These are phyloP conservation scores for Eucalyptus globulus DNA, from an alignment of 345 rosid species.

Conservation along the genomic window DNA sequence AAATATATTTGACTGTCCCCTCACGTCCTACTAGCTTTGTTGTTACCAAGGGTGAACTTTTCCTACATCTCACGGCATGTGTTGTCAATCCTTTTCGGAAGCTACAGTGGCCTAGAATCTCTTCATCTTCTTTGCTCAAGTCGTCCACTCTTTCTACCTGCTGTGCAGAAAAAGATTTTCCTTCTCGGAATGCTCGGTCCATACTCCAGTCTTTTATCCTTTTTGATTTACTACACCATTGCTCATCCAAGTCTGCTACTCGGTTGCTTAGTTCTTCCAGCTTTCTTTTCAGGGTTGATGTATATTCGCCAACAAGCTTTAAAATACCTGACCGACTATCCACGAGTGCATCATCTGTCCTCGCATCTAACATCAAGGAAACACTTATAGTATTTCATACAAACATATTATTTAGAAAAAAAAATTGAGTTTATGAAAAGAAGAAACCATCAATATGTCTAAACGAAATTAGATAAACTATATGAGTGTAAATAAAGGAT, in stretches of 20 bases:
- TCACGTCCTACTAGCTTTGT: not conserved
- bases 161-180: no score
- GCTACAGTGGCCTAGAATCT: not conserved
- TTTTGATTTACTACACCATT: no score
- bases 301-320: not conserved
- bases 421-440: not conserved
- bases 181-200: no score
- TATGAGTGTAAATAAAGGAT: no score
- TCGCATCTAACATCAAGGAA: not conserved
- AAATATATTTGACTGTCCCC: accelerated
- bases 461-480: not conserved
- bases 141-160: no score
- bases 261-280: not conserved
- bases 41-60: no score
- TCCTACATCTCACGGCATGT: not conserved
- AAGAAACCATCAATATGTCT: not conserved
- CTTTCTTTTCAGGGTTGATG: not conserved
- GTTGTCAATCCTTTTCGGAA: not conserved
- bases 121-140: no score
- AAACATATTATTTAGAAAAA: not conserved
- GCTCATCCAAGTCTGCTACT: no score
- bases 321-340: not conserved
- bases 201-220: no score
- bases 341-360: not conserved
- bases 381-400: not conserved